Base-by-base conservation (phyloP, 2,329 filamentous ascomycete species). In the Colletotrichum viniferum region DNA sequence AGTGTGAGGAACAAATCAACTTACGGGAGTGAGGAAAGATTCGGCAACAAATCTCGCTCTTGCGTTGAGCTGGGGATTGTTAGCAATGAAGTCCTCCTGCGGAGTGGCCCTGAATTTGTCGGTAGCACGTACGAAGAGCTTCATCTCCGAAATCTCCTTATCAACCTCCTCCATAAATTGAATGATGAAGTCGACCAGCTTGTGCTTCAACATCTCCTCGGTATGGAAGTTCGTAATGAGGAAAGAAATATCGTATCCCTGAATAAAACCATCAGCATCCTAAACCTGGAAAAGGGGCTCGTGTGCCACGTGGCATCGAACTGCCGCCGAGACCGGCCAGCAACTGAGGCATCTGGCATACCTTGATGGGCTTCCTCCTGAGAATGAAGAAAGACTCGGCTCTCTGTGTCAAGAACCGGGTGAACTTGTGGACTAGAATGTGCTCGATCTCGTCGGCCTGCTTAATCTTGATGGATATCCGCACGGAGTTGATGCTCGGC, bases 121-220 rank as follows among this genome's bases (percentile, higher is more conserved):
- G n/a, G n/a, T 16, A 34, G 36, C 58, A 89, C 95, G 80, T 91
- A 98, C 96, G 86, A 99, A 99, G 81, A 99, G 94, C 91, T 99
- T 99, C 97, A 99, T 98, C 87, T 99, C 97, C 4, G 97, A 98
- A 76, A 99, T 99, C 86, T 99, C 97, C 90, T 99, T 99, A 86
- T 99, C 97, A 6, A 99, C 97, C 85, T 99, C 97, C 86, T 99
- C 96, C 96, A 99, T 98, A 82, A 99, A 99, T 82, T 98, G 94
- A 79, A 99, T 98, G 80, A 99, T 98, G 82, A 99, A 99, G 85
- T 99, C 97, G 38, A 99, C 97, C 80, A 99, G 90, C 89, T 99
- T 98, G 85, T 99, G 96, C 89, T 98, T 98, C 83, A 98, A 86
- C 96, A 99, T 98, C 84, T 97, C 95, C 85, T 98, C 97, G 6